Evolutionary conservation across 2,329 filamentous ascomycete species (phyloP).

Genomic region (Penicillium sp.): DNA sequence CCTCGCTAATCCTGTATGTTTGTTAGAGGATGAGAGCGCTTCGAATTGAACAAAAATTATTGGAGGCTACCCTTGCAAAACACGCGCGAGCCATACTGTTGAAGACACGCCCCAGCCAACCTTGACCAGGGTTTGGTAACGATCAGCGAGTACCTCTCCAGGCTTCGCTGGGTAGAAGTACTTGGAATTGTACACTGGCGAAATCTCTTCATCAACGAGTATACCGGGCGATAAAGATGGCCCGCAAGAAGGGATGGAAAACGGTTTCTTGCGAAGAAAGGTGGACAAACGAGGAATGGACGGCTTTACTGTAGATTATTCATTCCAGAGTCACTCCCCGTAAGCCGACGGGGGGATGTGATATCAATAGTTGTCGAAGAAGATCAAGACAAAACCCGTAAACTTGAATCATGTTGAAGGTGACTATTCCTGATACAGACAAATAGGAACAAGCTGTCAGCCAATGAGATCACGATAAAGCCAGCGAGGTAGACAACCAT

Average conservation of each 20-base stretch:
- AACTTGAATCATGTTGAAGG: too few species aligned
- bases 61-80: slow-evolving; percentile 25
- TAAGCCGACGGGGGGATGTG: slow-evolving; percentile 16
- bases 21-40: slow-evolving; percentile 21
- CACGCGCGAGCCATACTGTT: slow-evolving; percentile 33
- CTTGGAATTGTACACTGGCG: slow-evolving; percentile 9
- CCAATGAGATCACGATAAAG: too few species aligned
- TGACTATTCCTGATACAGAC: too few species aligned
- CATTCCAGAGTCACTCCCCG: slow-evolving; percentile 19
- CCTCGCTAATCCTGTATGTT: slow-evolving; percentile 22
- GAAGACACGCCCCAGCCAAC: slow-evolving; percentile 33
- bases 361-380: slow-evolving; percentile 17
- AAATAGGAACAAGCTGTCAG: too few species aligned
- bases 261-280: slow-evolving; percentile 25
- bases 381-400: too few species aligned
- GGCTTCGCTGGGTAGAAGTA: slow-evolving; percentile 26
- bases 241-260: slow-evolving; percentile 22
- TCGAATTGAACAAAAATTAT: slow-evolving; percentile 17
- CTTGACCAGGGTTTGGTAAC: slow-evolving; percentile 34
- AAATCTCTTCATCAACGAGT: slow-evolving; percentile 12
- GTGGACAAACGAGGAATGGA: slow-evolving; percentile 18
- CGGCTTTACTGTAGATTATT: slow-evolving; percentile 19
- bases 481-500: too few species aligned
- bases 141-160: slow-evolving; percentile 26
- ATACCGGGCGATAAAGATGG: slow-evolving; percentile 21